These are phyloP conservation scores for Colletotrichum lindemuthianum DNA, from an alignment of 2,329 filamentous ascomycete genomes.

Conservation along the genomic window DNA sequence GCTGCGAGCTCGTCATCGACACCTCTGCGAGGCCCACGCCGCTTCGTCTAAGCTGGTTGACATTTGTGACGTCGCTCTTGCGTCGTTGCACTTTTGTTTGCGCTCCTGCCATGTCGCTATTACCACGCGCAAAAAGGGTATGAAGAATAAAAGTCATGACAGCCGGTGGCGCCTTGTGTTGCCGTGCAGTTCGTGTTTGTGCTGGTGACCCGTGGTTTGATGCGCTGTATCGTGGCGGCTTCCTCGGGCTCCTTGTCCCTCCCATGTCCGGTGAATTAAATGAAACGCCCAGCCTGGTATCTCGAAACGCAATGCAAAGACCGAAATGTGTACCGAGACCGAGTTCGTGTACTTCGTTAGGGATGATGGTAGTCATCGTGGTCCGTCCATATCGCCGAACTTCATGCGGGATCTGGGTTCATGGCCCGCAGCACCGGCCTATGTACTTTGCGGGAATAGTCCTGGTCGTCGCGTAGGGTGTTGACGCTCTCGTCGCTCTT, in stretches of 20 bases:
- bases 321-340: slow-evolving; percentile 25
- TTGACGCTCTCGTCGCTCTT: slow-evolving; percentile 72
- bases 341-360: slow-evolving; percentile 38
- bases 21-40: neutral
- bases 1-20: neutral
- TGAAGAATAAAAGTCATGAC: slow-evolving; percentile 22
- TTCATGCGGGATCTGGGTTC: slow-evolving; percentile 65
- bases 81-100: neutral
- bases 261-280: slow-evolving; percentile 18
- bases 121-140: neutral
- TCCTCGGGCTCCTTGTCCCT: slow-evolving; percentile 10
- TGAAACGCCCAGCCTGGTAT: slow-evolving; percentile 40
- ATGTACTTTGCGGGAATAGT: slow-evolving; percentile 71
- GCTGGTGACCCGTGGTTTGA: slow-evolving; percentile 9
- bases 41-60: neutral
- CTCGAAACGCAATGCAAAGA: slow-evolving; percentile 38
- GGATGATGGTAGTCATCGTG: slow-evolving; percentile 24
- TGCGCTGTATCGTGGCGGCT: slow-evolving; percentile 14
- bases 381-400: slow-evolving; percentile 11
- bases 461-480: slow-evolving; percentile 71
- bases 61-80: neutral
- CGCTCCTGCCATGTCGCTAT: neutral
- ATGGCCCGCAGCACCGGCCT: slow-evolving; percentile 68
- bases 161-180: slow-evolving; percentile 3
- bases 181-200: slow-evolving; percentile 22